Evolutionary conservation across 352 stramenopile genomes (phyloP).

Genomic region (Globisporangium acanthophoron): DNA sequence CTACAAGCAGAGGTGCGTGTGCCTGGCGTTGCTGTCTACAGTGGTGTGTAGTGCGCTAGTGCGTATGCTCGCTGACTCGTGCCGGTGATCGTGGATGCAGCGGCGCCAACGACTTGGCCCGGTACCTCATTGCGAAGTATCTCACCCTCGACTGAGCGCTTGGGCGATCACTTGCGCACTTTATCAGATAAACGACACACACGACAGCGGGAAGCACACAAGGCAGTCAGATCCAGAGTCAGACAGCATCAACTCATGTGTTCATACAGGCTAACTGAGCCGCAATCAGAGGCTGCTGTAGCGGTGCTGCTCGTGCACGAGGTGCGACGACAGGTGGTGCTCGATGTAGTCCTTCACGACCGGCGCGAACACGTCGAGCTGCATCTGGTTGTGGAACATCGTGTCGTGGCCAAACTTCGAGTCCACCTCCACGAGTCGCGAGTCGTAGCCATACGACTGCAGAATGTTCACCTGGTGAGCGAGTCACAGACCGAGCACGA

Average conservation of each 20-base stretch:
- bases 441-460: slow-evolving; percentile 65
- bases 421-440: slow-evolving; percentile 66
- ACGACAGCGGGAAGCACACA: background rate
- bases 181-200: too few species aligned
- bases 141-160: slow-evolving; percentile 52
- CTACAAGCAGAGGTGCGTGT: slow-evolving; percentile 74
- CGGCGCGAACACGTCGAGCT: slow-evolving; percentile 67
- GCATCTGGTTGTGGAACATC: slow-evolving; percentile 84
- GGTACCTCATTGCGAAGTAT: slow-evolving; percentile 79
- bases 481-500: background rate
- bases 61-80: background rate
- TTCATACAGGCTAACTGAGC: background rate
- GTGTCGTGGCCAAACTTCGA: slow-evolving; percentile 86
- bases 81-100: slow-evolving; percentile 19
- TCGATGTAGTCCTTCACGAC: slow-evolving; percentile 70
- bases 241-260: background rate
- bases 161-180: too few species aligned
- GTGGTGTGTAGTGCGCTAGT: background rate
- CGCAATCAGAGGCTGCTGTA: slow-evolving; percentile 60
- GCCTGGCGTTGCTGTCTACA: background rate
- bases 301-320: slow-evolving; percentile 67
- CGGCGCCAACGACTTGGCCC: slow-evolving; percentile 66
- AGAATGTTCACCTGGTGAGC: slow-evolving; percentile 55
- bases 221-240: background rate
- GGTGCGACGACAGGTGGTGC: slow-evolving; percentile 38